Evolutionary conservation across 1,284 basidiomycete species (phyloP).

Genomic region (Boletus hoseneyae): DNA sequence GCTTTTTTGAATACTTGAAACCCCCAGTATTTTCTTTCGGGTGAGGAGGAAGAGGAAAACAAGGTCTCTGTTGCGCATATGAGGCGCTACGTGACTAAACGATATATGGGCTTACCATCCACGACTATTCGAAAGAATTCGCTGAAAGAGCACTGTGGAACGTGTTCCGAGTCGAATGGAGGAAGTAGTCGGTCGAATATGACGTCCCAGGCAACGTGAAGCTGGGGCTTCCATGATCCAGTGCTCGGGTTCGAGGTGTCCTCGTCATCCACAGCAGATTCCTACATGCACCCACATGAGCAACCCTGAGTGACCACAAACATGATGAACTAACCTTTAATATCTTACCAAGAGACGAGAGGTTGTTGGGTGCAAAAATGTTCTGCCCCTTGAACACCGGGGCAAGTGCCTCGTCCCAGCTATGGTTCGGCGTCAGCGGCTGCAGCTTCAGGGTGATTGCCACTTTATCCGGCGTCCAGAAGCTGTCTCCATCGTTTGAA

Average conservation of each 20-base stretch:
- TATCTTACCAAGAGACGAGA: constrained; percentile 71
- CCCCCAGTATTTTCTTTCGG: constrained; percentile 93
- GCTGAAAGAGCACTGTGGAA: constrained; percentile 67
- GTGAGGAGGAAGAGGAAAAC: constrained; percentile 80
- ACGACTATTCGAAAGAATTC: constrained; percentile 91
- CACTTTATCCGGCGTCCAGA: constrained; percentile 88
- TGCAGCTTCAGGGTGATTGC: constrained; percentile 77
- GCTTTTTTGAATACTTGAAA: constrained; percentile 90
- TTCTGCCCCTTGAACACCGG: constrained; percentile 77
- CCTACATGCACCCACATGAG: constrained; percentile 38
- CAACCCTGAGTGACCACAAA: neutral
- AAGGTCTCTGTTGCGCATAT: constrained; percentile 65
- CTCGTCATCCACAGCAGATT: constrained; percentile 56
- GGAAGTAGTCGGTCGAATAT: constrained; percentile 78
- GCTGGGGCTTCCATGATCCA: constrained; percentile 84
- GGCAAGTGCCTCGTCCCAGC: constrained; percentile 68
- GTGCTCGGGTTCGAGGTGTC: constrained; percentile 42
- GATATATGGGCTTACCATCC: constrained; percentile 61
- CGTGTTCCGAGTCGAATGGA: constrained; percentile 34
- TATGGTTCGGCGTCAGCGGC: constrained; percentile 50
- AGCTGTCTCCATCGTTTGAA: constrained; percentile 8
- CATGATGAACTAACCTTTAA: constrained; percentile 57
- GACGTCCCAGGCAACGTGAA: constrained; percentile 90
- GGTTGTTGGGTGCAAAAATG: constrained; percentile 68
- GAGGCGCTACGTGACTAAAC: constrained; percentile 3